These are phyloP conservation scores for Phytophthora constricta DNA, from an alignment of 352 stramenopile genomes.

Conservation along the genomic window DNA sequence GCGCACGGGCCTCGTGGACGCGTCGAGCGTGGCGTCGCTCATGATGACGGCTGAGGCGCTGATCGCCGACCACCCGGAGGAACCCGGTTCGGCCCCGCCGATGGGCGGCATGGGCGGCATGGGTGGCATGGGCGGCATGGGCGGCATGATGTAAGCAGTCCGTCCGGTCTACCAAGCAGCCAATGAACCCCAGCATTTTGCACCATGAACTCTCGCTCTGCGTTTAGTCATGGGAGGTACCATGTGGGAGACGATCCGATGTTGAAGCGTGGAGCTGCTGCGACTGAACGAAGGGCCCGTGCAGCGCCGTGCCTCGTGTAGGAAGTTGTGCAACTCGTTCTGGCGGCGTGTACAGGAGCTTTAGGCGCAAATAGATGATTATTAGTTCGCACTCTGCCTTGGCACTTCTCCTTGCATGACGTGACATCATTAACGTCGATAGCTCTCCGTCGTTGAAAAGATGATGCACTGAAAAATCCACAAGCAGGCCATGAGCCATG, in stretches of 20 bases:
- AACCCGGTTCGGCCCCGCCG: conserved; percentile 66
- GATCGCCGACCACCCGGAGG: conserved; percentile 96
- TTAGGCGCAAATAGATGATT: conserved; percentile 48
- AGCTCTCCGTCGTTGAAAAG: too few species aligned
- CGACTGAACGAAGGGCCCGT: conserved; percentile 38
- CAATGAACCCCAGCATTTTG: conserved; percentile 17
- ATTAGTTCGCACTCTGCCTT: conserved; percentile 37
- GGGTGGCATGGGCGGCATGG: conserved; percentile 87
- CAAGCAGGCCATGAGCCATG: not conserved
- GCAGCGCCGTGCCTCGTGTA: conserved; percentile 16
- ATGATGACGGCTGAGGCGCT: conserved; percentile 99
- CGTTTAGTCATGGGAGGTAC: conserved; percentile 4
- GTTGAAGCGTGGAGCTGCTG: conserved; percentile 36
- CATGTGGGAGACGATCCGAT: conserved; percentile 24
- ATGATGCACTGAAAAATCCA: not conserved
- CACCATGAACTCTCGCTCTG: conserved; percentile 20
- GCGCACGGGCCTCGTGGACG: conserved; percentile 98
- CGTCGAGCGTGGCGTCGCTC: conserved; percentile 97
- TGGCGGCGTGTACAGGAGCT: conserved; percentile 31
- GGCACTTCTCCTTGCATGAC: not conserved
- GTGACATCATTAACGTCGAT: too few species aligned
- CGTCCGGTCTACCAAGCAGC: conserved; percentile 12
- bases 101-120: conserved; percentile 89
- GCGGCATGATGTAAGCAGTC: conserved; percentile 80
- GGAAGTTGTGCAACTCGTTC: conserved; percentile 15